A percentile compares a stretch with the other conserved stretches of the same genome.
Evolutionary conservation across 352 stramenopile genomes (phyloP).

Genomic region (Phytopythium chamaehyphon): DNA sequence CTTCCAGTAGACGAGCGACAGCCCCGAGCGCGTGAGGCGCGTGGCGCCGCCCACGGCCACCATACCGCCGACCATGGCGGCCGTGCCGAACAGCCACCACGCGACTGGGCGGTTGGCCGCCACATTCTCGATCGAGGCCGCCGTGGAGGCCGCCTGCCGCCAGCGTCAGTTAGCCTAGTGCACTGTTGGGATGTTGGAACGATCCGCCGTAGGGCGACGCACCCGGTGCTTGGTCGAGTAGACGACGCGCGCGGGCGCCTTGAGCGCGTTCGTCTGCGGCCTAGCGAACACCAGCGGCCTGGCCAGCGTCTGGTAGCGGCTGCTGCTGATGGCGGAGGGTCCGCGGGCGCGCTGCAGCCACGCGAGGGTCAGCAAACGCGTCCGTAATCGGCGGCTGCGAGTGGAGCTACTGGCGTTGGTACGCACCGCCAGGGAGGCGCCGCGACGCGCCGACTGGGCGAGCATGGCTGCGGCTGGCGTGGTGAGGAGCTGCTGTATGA

Average conservation of each 20-base stretch:
- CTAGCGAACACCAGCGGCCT: conserved; percentile 32
- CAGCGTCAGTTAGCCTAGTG: background rate
- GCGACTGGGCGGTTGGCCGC: conserved; percentile 82
- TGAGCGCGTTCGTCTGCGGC: conserved; percentile 11
- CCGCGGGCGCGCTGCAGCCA: conserved; percentile 20
- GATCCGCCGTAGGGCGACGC: conserved; percentile 11
- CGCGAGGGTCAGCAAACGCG: background rate
- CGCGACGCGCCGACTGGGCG: conserved; percentile 31
- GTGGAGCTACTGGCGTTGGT: background rate
- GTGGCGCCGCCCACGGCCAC: conserved; percentile 97
- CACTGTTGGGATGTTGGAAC: background rate
- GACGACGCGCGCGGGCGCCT: conserved; percentile 31
- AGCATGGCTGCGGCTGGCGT: conserved; percentile 23
- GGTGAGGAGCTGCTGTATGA: conserved; percentile 1
- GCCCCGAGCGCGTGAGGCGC: conserved; percentile 94
- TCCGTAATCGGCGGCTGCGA: conserved; percentile 13
- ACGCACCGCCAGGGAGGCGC: conserved; percentile 11
- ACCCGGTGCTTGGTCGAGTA: conserved; percentile 76
- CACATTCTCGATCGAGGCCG: conserved; percentile 77
- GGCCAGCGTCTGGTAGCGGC: conserved; percentile 61
- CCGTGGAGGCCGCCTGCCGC: conserved; percentile 37
- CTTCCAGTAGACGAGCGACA: conserved; percentile 98
- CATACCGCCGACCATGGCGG: conserved; percentile 94
- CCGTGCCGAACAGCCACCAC: conserved; percentile 96
- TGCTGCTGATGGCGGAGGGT: conserved; percentile 13